phyloP scores from a whole-genome alignment of 1,284 basidiomycete species.

The Ustilago nuda region DNA sequence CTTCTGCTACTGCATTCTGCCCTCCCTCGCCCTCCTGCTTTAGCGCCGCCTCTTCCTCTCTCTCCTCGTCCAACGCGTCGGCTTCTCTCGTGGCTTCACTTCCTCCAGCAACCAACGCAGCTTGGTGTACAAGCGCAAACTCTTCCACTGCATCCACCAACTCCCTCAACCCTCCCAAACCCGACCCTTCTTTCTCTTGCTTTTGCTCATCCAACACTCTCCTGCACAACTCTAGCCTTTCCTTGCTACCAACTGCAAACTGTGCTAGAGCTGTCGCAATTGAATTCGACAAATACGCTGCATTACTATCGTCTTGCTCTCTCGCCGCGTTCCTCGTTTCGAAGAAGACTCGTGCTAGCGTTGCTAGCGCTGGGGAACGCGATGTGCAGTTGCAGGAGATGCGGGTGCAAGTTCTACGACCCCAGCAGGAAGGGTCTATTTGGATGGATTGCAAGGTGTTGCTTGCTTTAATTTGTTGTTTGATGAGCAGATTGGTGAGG shows the following conservation, averaged over 20 bases:
- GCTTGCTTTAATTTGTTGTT: constrained; percentile 42
- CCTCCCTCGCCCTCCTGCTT: constrained; percentile 1
- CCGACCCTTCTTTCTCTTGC: background rate
- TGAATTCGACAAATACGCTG: constrained; percentile 52
- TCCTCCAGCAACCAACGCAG: constrained; percentile 17
- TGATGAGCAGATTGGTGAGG: constrained; percentile 48
- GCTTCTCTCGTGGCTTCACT: constrained; percentile 79
- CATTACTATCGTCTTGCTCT: constrained; percentile 30
- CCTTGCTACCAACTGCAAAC: constrained; percentile 31
- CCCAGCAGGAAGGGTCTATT: constrained; percentile 24
- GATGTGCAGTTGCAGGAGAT: constrained; percentile 22
- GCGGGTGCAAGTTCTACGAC: constrained; percentile 14
- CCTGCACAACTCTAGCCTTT: constrained; percentile 17
- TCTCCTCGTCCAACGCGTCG: constrained; percentile 4
- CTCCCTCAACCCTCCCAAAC: constrained; percentile 13
- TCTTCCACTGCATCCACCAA: constrained; percentile 47
- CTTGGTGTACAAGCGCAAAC: constrained; percentile 43
- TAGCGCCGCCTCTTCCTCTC: background rate
- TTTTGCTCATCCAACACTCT: constrained; percentile 1
- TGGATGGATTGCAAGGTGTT: constrained; percentile 17
- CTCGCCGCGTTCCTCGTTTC: constrained; percentile 29
- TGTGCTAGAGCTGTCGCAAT: constrained; percentile 49
- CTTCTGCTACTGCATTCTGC: constrained; percentile 20
- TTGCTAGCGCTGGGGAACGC: constrained; percentile 12
- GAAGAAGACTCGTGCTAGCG: constrained; percentile 36